These are phyloP conservation scores for Diplocarpon rosae DNA, from an alignment of 2,329 filamentous ascomycete species.

Conservation along the genomic window DNA sequence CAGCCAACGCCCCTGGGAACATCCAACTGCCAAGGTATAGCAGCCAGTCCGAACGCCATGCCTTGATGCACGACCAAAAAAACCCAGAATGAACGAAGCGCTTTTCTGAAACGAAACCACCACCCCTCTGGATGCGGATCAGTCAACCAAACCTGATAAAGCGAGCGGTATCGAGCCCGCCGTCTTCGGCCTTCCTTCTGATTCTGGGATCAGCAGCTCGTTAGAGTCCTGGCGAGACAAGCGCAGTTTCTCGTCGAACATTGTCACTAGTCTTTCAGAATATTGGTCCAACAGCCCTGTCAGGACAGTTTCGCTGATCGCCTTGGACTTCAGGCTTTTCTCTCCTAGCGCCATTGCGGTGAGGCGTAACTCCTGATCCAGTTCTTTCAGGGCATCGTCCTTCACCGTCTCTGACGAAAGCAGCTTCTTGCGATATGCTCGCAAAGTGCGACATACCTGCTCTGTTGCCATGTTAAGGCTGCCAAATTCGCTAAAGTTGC, in stretches of 20 bases:
- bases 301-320: conserved; percentile 46
- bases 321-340: conserved; percentile 29
- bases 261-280: conserved; percentile 57
- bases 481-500: conserved; percentile 36
- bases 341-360: conserved; percentile 45
- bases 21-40: neutral
- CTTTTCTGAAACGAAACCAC: neutral
- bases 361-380: conserved; percentile 53
- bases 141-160: neutral
- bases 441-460: conserved; percentile 50
- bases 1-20: conserved; percentile 1
- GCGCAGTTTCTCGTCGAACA: conserved; percentile 62
- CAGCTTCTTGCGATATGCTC: conserved; percentile 53
- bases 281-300: conserved; percentile 63
- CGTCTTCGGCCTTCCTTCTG: conserved; percentile 19
- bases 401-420: conserved; percentile 43
- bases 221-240: conserved; percentile 28
- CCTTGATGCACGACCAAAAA: neutral
- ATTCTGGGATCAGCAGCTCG: conserved; percentile 7
- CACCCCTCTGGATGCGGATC: neutral
- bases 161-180: conserved; percentile 9
- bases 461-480: conserved; percentile 53
- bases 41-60: conserved; percentile 1
- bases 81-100: neutral
- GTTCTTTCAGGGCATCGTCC: conserved; percentile 46